Conservation (phyloP, 2,329 filamentous ascomycete species). For the Fusarium stilboides region DNA sequence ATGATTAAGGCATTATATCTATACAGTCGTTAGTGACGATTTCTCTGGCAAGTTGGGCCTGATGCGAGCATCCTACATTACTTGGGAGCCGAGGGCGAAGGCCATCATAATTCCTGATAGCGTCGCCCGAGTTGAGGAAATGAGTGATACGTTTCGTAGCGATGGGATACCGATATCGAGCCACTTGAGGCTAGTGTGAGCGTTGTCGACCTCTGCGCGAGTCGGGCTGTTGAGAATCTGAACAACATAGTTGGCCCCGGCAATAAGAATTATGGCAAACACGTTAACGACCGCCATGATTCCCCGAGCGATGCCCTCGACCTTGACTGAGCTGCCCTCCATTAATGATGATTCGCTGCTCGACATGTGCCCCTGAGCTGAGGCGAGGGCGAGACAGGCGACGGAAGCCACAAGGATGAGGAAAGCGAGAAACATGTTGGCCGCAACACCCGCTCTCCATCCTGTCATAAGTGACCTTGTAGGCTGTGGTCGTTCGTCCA, state of each 20-base stretch:
- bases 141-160: conserved; percentile 63
- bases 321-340: conserved; percentile 56
- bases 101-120: conserved; percentile 59
- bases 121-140: conserved; percentile 59
- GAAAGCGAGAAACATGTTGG: conserved; percentile 60
- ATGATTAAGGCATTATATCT: conserved; percentile 69
- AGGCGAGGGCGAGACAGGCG: conserved; percentile 57
- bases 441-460: conserved; percentile 65
- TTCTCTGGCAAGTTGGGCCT: not conserved
- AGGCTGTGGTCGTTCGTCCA: conserved; percentile 45
- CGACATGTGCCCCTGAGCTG: conserved; percentile 53
- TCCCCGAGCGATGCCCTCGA: conserved; percentile 58
- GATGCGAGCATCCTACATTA: conserved; percentile 61
- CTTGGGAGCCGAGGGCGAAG: conserved; percentile 61
- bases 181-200: conserved; percentile 64
- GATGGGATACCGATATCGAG: conserved; percentile 70
- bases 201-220: conserved; percentile 62
- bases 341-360: conserved; percentile 57
- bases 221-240: conserved; percentile 70
- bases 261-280: conserved; percentile 60
- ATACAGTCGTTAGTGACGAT: conserved; percentile 21
- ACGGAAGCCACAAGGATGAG: conserved; percentile 58
- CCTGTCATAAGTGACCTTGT: conserved; percentile 55
- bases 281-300: conserved; percentile 63
- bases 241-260: conserved; percentile 67